These are phyloP conservation scores for Populus alba DNA, from an alignment of 345 rosid species.

Conservation along the genomic window DNA sequence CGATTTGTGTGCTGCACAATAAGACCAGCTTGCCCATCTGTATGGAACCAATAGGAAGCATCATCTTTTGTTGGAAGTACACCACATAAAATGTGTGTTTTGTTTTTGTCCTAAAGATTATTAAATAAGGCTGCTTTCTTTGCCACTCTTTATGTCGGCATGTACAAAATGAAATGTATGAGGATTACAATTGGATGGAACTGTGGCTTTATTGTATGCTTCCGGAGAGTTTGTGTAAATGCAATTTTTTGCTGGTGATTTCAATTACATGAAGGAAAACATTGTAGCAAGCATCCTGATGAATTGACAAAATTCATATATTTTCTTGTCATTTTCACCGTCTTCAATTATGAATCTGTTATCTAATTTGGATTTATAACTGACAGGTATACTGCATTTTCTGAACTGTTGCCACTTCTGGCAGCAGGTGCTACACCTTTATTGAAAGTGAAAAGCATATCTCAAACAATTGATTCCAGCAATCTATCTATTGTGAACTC, in stretches of 20 bases:
- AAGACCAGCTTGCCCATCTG: not conserved
- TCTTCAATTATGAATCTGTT: not conserved
- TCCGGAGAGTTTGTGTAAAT: not conserved
- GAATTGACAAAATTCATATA: not conserved
- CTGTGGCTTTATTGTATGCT: not conserved
- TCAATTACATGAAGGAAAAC: not conserved
- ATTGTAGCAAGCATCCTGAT: not conserved
- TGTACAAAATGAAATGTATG: not conserved
- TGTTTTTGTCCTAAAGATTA: not conserved
- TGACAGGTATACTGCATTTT: slow-evolving; percentile 81
- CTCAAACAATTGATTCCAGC: slow-evolving; percentile 57
- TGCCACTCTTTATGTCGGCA: not conserved
- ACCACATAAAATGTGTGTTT: not conserved
- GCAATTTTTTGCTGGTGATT: not conserved
- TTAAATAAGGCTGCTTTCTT: not conserved
- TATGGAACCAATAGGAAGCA: not conserved
- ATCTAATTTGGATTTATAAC: not conserved
- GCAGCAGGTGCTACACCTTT: slow-evolving; percentile 73
- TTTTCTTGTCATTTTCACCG: not conserved
- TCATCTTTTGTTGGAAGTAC: not conserved
- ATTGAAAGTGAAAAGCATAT: slow-evolving; percentile 66
- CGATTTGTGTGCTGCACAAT: not conserved
- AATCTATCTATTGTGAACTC: slow-evolving; percentile 59
- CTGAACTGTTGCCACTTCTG: slow-evolving; percentile 86
- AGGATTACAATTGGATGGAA: not conserved